Base-by-base conservation (phyloP, 768 basidiomycete species). In the Podaxis mareebaensis region DNA sequence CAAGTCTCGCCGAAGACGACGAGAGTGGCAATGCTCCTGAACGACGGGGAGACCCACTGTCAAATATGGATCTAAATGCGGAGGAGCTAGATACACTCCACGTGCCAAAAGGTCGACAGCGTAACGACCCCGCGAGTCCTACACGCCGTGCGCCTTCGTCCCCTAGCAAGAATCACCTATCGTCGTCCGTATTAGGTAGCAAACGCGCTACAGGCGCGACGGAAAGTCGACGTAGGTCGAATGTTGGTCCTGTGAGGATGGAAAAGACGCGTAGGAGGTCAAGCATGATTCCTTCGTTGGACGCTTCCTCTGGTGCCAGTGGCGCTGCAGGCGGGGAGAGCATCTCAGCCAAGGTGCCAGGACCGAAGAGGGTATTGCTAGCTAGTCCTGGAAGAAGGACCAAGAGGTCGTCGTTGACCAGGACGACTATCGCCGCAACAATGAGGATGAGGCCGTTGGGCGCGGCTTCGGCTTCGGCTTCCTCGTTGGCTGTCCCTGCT, bases 191-290 rank as follows among this genome's bases (percentile, higher is more conserved):
- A 28, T 24, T 57, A 6, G 38, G 48, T 22, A 70, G 62, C 53
- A 70, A 66, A 53, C 53, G 58, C 7, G 63, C 67, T 10, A 67
- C 66, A 8, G 60, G 22, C 12, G 38, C 36, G 11, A 49, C 46
- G 7, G 61, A 51, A 28, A 63, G 60, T 55, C 70, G 77, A 59
- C 68, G 77, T n/a, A 83, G 89, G 42, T 94, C 93, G 24, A 89
- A 88, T 67, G 83, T 92, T 61, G 93, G 92, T 4, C 83, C 89
- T n/a, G 69, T 87, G 72, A 86, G 93, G 39, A 81, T 77, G 64
- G 93, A 94, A 73, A 91, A 90, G 73, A 75, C 76, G 13, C 79
- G 91, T 64, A 79, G 93, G 63, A 82, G 92, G 62, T 93, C 92
- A 42, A 95, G 93, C 70, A 75, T 92, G 79, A 91, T 94, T 65